phyloP scores from a whole-genome alignment of 768 basidiomycete species.

The Collybia nuda region DNA sequence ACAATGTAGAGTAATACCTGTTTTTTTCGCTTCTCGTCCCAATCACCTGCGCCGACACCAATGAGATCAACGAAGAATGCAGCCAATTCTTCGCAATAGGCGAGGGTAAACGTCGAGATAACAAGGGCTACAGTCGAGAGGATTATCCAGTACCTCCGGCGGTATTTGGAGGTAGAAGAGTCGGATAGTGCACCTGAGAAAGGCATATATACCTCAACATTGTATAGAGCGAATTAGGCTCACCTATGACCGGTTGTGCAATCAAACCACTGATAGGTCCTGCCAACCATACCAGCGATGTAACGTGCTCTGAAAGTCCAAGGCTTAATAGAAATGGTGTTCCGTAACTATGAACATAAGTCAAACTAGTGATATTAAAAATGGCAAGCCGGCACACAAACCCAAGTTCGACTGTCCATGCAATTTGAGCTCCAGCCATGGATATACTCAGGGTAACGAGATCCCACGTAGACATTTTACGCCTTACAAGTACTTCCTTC shows the following conservation, averaged over 20 bases:
- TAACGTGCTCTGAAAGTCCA: conserved; percentile 81
- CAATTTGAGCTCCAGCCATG: conserved; percentile 93
- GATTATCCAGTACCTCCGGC: conserved; percentile 91
- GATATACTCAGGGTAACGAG: conserved; percentile 84
- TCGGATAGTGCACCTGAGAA: conserved; percentile 89
- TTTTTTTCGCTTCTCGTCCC: conserved; percentile 74
- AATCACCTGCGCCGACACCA: conserved; percentile 76
- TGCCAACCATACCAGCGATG: conserved; percentile 93
- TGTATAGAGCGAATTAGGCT: conserved; percentile 20
- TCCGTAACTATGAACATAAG: conserved; percentile 68
- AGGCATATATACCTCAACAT: conserved; percentile 28
- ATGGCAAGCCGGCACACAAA: conserved; percentile 33
- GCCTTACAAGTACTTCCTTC: conserved; percentile 28
- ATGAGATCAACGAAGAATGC: conserved; percentile 74
- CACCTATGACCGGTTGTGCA: conserved; percentile 97
- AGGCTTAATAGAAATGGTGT: conserved; percentile 83
- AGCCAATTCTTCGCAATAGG: conserved; percentile 79
- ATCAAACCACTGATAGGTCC: conserved; percentile 94
- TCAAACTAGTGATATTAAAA: conserved; percentile 11
- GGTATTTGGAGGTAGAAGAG: conserved; percentile 85
- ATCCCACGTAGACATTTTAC: conserved; percentile 58
- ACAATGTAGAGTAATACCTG: conserved; percentile 39
- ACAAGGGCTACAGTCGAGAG: conserved; percentile 82
- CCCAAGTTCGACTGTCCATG: conserved; percentile 96
- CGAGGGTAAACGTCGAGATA: conserved; percentile 74